phyloP scores from a whole-genome alignment of 768 basidiomycete genomes.

The Chlorophyllum brunneum region DNA sequence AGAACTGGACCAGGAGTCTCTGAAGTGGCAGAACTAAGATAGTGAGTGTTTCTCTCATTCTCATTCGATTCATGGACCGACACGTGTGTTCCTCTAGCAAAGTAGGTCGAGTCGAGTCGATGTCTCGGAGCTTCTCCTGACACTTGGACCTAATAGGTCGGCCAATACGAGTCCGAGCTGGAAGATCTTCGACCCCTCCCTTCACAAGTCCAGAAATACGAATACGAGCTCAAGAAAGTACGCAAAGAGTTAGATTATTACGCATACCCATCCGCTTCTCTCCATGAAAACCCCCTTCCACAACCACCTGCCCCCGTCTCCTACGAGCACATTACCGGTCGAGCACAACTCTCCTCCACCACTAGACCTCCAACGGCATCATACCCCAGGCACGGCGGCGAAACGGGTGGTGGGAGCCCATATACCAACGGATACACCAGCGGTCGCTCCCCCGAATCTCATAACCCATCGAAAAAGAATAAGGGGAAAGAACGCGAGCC shows the following conservation, averaged over 20 bases:
- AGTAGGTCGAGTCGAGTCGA: too few species aligned
- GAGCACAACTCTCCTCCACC: slow-evolving; percentile 33
- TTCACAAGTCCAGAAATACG: slow-evolving; percentile 13
- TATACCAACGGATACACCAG: background rate
- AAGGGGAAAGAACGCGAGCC: slow-evolving; percentile 15
- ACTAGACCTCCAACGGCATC: slow-evolving; percentile 21
- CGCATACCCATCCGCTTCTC: background rate
- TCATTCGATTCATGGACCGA: too few species aligned
- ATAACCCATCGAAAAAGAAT: slow-evolving; percentile 2
- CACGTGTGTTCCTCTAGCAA: too few species aligned
- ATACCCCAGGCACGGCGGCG: background rate
- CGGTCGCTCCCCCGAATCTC: background rate
- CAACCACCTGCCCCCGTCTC: slow-evolving; percentile 52
- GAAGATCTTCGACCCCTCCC: slow-evolving; percentile 30
- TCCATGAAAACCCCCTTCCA: slow-evolving; percentile 39
- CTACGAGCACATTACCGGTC: slow-evolving; percentile 27
- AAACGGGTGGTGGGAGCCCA: background rate
- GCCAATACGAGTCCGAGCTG: slow-evolving; percentile 28
- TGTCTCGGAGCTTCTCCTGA: background rate
- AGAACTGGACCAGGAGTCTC: too few species aligned
- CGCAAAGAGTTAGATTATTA: slow-evolving; percentile 7
- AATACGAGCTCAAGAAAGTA: background rate
- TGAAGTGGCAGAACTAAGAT: too few species aligned
- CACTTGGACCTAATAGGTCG: slow-evolving; percentile 18
- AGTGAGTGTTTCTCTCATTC: too few species aligned